Percentiles rank a stretch among this genome's conserved stretches.
Evolutionary conservation across 345 rosid genomes (phyloP).

Genomic region (Populus alba): DNA sequence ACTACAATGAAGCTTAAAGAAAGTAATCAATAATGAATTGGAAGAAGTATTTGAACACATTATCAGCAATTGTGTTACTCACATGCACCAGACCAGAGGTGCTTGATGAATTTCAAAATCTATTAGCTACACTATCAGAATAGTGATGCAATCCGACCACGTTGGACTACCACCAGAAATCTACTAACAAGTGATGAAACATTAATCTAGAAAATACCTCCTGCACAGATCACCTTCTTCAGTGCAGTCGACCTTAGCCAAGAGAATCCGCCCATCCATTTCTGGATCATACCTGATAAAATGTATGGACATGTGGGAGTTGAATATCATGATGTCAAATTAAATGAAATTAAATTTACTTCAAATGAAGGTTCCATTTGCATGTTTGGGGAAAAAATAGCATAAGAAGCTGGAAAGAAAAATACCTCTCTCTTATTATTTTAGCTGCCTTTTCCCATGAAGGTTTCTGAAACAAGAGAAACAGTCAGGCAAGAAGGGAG

Average conservation of each 20-base stretch:
- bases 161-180: background rate
- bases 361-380: background rate
- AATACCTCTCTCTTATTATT: conserved; percentile 74
- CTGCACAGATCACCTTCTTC: conserved; percentile 72
- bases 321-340: conserved; percentile 9
- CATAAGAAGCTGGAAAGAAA: background rate
- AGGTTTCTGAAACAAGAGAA: conserved; percentile 67
- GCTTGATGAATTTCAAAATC: background rate
- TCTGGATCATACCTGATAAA: conserved; percentile 84
- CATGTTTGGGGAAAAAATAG: background rate
- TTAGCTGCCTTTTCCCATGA: conserved; percentile 98
- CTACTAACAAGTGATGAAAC: conserved; percentile 11
- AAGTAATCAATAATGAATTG: background rate
- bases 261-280: conserved; percentile 78
- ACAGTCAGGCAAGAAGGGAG: conserved; percentile 9
- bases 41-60: background rate
- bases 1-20: background rate
- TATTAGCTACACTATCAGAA: background rate
- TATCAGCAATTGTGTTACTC: background rate
- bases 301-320: conserved; percentile 11
- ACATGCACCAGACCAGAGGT: background rate
- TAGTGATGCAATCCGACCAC: background rate
- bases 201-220: conserved; percentile 51
- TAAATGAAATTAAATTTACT: background rate
- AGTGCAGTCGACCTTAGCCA: conserved; percentile 92